Percentiles rank a stretch among this genome's conserved stretches.
Evolutionary conservation across 176 grass and related monocot species (phyloP).

Genomic region (Oryza meyeriana): DNA sequence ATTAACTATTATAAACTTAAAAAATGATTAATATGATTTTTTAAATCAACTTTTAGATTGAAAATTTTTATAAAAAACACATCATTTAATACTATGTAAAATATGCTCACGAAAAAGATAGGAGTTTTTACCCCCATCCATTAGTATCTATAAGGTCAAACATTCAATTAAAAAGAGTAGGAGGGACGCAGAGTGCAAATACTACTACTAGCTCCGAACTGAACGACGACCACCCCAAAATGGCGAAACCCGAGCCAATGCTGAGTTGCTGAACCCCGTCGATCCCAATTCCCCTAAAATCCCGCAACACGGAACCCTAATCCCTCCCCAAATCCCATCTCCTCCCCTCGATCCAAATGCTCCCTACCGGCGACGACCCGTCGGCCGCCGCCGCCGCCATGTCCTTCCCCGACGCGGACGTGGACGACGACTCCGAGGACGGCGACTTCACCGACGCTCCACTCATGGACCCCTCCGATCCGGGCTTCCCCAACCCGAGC

Average conservation of each 20-base stretch:
- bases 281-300: constrained; percentile 32
- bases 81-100: too few species aligned
- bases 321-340: constrained; percentile 16
- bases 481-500: constrained; percentile 1
- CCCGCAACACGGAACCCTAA: constrained; percentile 15
- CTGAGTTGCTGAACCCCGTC: constrained; percentile 22
- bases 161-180: neutral
- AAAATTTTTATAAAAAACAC: too few species aligned
- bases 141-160: too few species aligned
- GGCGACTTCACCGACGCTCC: constrained; percentile 38
- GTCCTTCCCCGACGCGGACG: constrained; percentile 44
- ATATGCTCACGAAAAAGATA: too few species aligned
- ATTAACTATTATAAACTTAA: too few species aligned
- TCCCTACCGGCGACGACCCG: constrained; percentile 34
- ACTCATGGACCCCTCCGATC: constrained; percentile 38
- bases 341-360: constrained; percentile 32
- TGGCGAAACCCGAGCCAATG: constrained; percentile 9
- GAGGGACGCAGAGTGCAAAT: neutral
- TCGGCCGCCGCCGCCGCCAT: constrained; percentile 13
- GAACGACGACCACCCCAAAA: constrained; percentile 22
- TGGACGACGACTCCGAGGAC: constrained; percentile 51
- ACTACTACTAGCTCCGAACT: neutral
- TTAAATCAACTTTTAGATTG: too few species aligned
- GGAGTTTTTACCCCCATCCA: too few species aligned
- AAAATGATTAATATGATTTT: too few species aligned